Evolutionary conservation across 129 eudicot species (phyloP).

Genomic region (Lactuca saligna): DNA sequence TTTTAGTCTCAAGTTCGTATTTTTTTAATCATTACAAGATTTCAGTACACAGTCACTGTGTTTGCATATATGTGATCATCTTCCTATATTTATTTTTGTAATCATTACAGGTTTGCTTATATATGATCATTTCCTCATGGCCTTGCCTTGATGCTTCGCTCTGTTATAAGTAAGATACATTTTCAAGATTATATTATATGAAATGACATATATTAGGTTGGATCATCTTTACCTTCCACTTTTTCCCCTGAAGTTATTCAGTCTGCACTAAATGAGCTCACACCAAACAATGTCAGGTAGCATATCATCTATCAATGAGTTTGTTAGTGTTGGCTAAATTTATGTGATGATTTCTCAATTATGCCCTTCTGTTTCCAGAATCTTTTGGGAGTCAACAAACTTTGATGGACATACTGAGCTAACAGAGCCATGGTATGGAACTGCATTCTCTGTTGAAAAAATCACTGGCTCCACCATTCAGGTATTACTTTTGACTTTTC

Average conservation of each 20-base stretch:
- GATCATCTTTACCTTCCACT: slow-evolving; percentile 76
- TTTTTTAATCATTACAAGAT: too few species aligned
- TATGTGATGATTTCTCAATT: background rate
- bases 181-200: too few species aligned
- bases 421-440: slow-evolving; percentile 97
- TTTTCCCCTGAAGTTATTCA: slow-evolving; percentile 61
- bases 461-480: slow-evolving; percentile 56
- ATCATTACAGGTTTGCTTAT: too few species aligned
- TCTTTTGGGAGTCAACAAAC: slow-evolving; percentile 92
- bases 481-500: slow-evolving; percentile 33
- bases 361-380: slow-evolving; percentile 44
- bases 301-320: slow-evolving; percentile 3
- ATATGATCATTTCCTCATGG: too few species aligned
- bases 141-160: too few species aligned
- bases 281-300: slow-evolving; percentile 76
- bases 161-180: too few species aligned
- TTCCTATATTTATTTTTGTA: too few species aligned
- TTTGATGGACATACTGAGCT: slow-evolving; percentile 73
- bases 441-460: slow-evolving; percentile 77
- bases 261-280: slow-evolving; percentile 61
- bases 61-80: too few species aligned
- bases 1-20: too few species aligned
- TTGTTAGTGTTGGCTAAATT: slow-evolving; percentile 2
- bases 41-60: too few species aligned
- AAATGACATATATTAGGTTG: too few species aligned